phyloP scores from a whole-genome alignment of 2,329 filamentous ascomycete genomes.

The Zarea fungicola region DNA sequence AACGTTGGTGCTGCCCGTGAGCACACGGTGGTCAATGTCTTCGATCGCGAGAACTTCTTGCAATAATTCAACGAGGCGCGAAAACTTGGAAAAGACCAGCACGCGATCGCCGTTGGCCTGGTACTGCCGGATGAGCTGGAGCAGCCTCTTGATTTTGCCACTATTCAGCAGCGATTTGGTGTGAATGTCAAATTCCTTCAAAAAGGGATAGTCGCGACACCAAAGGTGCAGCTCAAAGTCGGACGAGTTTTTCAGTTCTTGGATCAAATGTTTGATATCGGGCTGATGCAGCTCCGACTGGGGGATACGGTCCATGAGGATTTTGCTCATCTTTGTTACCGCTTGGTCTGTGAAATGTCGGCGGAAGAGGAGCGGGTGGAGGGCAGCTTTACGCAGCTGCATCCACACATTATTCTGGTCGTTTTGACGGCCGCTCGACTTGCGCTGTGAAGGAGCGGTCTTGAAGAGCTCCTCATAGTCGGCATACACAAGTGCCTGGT shows the following conservation, averaged over 20 bases:
- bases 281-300: slow-evolving; percentile 49
- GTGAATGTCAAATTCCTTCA: slow-evolving; percentile 49
- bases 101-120: slow-evolving; percentile 77
- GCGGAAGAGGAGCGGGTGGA: slow-evolving; percentile 85
- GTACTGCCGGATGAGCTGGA: slow-evolving; percentile 68
- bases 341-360: slow-evolving; percentile 71
- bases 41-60: slow-evolving; percentile 72
- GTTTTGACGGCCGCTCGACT: slow-evolving; percentile 42
- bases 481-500: slow-evolving; percentile 70
- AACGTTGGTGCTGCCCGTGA: slow-evolving; percentile 81
- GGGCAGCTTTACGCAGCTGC: slow-evolving; percentile 85
- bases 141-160: slow-evolving; percentile 80
- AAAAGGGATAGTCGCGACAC: slow-evolving; percentile 56
- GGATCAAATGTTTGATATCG: slow-evolving; percentile 46
- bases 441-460: slow-evolving; percentile 51
- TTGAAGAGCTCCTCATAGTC: slow-evolving; percentile 59
- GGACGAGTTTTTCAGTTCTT: slow-evolving; percentile 53
- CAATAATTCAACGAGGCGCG: slow-evolving; percentile 84
- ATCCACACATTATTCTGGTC: slow-evolving; percentile 73
- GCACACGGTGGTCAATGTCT: slow-evolving; percentile 71
- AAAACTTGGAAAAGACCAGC: slow-evolving; percentile 91
- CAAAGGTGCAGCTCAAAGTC: slow-evolving; percentile 63
- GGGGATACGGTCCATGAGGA: slow-evolving; percentile 65
- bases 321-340: slow-evolving; percentile 71
- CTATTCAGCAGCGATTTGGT: slow-evolving; percentile 53